Evolutionary conservation across 768 basidiomycete species (phyloP), one percentile per base, ranked within the genome.

Genomic region (Thelephora ganbajun): DNA sequence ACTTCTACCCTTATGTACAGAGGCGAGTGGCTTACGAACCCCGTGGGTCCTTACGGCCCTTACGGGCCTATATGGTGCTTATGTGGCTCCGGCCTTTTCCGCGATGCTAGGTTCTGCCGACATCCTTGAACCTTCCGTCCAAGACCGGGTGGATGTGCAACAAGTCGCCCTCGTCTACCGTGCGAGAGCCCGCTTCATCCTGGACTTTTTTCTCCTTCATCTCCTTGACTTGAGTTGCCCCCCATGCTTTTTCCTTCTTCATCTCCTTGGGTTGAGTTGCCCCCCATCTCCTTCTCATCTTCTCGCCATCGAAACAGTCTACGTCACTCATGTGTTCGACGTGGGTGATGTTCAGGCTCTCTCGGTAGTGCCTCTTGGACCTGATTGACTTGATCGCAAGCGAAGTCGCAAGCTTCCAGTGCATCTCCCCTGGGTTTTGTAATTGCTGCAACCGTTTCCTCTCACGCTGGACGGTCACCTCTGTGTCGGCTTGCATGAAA

Each of bases 241-340:
- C 26, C 52, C 46, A 48, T 49, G n/a, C n/a, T n/a, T n/a, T 41
- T 36, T 43, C 16, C 18, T 35, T 36, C 36, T 43, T 44, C 47
- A 34, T 37, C 23, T 33, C 37, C 33, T 23, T 50, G 36, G 49
- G 26, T 30, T 9, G 26, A 30, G 26, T 4, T 4, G 26, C 26
- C 9, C 26, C 26, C 52, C 46, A 48, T 49, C 49, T 46, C 46
- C 48, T 48, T 22, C 57, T 51, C 48, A 52, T 48, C 47, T 42
- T 54, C 22, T 56, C 54, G 5, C 84, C 84, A 54, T 87, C 79
- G 58, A 77, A 84, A 41, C 72, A 72, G 59, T 94, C 89, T 0
- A 92, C 78, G 6, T 56, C 58, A 52, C 74, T 79, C 88, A 92
- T 88, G 57, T 90, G 79, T 60, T 90, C 84, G 35, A 72, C 68